Base-by-base conservation (phyloP, 192 early-diverging fungal genomes). In the Kickxella alabastrina region DNA sequence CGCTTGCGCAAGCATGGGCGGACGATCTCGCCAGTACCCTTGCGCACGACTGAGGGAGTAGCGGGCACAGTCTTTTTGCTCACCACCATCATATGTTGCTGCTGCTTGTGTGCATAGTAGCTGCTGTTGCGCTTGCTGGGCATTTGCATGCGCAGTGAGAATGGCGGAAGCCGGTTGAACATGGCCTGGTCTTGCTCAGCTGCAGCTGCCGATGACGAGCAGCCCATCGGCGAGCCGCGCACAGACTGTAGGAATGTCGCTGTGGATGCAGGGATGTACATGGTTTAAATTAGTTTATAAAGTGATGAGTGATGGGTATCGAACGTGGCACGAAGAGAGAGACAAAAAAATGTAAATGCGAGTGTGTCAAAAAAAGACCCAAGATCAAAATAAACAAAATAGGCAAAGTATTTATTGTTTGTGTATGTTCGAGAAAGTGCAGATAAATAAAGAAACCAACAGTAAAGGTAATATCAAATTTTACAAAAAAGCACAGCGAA, bases 21-120 rank as follows among this genome's bases (percentile, higher is more conserved):
- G 46, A 77, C 74, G 35, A 77, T 54, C 52, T 77, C 74, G 58
- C 74, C 74, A 8, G 74, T 66, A 42, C 63, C 54, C 53, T 70
- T 77, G 62, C 67, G 62, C 32, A 77, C 55, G 3, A 70, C 36
- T 7, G 58, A 34, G 6, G 72, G 65, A 39, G 56, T 56, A 13
- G 42, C 53, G n/a, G 52, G 39, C 42, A 50, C 45, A 41, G 64
- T 52, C 51, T 61, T 56, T n/a, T n/a, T n/a, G n/a, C n/a, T n/a
- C n/a, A n/a, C n/a, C n/a, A n/a, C n/a, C n/a, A n/a, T n/a, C n/a
- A n/a, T n/a, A 14, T 43, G 35, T 55, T 50, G 62, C 10, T 36
- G 34, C 32, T 57, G 34, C 10, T 32, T 31, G 10, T 43, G 53
- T 10, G 36, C 37, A 31, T 32, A 9, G 46, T 35, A 48, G 17